These are phyloP conservation scores for Aspergillus spinulosporus DNA, from an alignment of 2,329 filamentous ascomycete genomes.

Conservation along the genomic window DNA sequence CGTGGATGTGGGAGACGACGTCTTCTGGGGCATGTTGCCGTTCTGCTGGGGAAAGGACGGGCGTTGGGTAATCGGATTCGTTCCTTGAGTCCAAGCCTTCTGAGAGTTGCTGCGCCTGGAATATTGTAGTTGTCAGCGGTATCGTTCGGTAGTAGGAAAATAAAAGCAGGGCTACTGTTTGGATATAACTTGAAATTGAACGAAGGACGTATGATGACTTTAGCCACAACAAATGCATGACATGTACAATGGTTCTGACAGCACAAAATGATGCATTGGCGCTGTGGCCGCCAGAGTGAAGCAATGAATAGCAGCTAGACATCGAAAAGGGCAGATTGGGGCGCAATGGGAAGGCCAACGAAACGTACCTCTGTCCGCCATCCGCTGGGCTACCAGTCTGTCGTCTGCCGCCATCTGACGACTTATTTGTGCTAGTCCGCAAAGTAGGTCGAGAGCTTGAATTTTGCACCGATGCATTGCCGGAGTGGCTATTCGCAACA, in stretches of 20 bases:
- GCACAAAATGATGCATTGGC: background rate
- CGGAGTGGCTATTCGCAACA: constrained; percentile 39
- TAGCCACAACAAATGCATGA: background rate
- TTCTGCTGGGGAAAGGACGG: constrained; percentile 54
- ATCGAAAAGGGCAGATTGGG: constrained; percentile 9
- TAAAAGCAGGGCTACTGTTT: background rate
- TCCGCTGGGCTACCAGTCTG: constrained; percentile 58
- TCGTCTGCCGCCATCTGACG: constrained; percentile 55
- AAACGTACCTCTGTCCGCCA: constrained; percentile 55
- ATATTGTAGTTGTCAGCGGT: constrained; percentile 11
- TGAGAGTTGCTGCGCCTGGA: constrained; percentile 54
- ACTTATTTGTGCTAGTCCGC: constrained; percentile 54
- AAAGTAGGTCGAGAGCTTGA: constrained; percentile 46
- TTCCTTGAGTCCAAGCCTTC: constrained; percentile 62
- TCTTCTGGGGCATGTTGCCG: constrained; percentile 52
- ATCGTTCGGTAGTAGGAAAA: background rate
- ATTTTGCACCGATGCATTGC: constrained; percentile 40
- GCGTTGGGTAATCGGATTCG: constrained; percentile 62
- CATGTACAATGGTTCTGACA: background rate
- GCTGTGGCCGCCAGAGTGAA: constrained; percentile 4
- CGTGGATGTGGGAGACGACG: constrained; percentile 32
- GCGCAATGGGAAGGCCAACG: constrained; percentile 15
- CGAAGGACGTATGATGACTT: background rate
- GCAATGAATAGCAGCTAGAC: constrained; percentile 18
- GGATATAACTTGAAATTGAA: background rate